A percentile compares a stretch with the other conserved stretches of the same genome.
Conservation (phyloP, 225 moss, liverwort and hornwort species). For the Pseudisothecium myosuroides region DNA sequence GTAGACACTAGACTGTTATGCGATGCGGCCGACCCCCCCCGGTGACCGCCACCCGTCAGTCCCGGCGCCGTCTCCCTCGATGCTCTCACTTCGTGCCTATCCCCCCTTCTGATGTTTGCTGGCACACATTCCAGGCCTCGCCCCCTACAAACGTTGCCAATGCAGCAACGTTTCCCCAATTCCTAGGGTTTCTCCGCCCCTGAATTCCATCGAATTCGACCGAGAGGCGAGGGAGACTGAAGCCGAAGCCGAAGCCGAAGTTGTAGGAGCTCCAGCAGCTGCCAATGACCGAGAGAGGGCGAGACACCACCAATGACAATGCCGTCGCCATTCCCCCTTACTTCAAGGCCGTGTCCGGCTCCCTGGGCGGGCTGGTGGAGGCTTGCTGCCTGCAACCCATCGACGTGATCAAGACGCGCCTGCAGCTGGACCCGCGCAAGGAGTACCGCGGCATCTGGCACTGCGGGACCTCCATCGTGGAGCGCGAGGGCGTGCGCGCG, state of each 20-base stretch:
- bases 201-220: not conserved
- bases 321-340: conserved; percentile 67
- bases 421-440: conserved; percentile 73
- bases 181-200: not conserved
- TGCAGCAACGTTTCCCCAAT: not conserved
- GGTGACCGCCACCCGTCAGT: not conserved
- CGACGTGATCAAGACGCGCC: conserved; percentile 92
- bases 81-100: not conserved
- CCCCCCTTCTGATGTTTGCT: not conserved
- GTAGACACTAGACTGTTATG: not conserved
- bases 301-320: not conserved
- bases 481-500: conserved; percentile 70
- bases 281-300: conserved; percentile 5
- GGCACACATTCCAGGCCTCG: not conserved
- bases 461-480: conserved; percentile 59
- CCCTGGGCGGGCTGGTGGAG: conserved; percentile 82
- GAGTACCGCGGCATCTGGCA: conserved; percentile 82
- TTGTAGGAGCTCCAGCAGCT: not conserved
- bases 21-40: not conserved
- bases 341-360: conserved; percentile 80
- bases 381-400: conserved; percentile 94
- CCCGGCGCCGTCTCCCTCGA: not conserved
- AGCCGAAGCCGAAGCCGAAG: not conserved
- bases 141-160: not conserved
- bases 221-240: not conserved